Evolutionary conservation across 2,329 filamentous ascomycete species (phyloP).

Genomic region (Apiospora pterosperma): DNA sequence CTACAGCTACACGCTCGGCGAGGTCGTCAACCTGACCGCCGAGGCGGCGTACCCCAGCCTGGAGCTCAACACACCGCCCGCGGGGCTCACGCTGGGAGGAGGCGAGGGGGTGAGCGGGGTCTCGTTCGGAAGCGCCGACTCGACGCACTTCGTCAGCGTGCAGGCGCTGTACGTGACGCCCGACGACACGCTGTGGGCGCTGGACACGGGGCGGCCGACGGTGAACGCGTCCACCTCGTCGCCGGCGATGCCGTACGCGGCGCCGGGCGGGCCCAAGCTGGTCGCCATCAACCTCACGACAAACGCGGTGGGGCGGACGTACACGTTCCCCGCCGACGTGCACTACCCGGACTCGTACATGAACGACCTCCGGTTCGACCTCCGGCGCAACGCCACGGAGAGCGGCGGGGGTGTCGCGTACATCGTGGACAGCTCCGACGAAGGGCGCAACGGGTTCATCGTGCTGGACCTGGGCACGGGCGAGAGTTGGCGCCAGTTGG

Average conservation of each 20-base stretch:
- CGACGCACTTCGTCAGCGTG: conserved; percentile 36
- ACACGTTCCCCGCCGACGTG: conserved; percentile 37
- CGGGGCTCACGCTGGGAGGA: conserved; percentile 9
- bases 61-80: conserved; percentile 30
- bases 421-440: conserved; percentile 41
- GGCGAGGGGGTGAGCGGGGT: conserved; percentile 33
- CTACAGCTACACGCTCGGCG: conserved; percentile 44
- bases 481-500: conserved; percentile 36
- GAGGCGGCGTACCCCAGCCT: conserved; percentile 42
- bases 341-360: conserved; percentile 43
- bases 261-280: conserved; percentile 41
- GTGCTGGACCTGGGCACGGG: conserved; percentile 40
- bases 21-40: conserved; percentile 42
- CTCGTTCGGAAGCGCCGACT: conserved; percentile 40
- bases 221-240: conserved; percentile 30
- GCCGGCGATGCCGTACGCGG: conserved; percentile 38
- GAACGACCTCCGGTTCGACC: conserved; percentile 44
- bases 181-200: conserved; percentile 40
- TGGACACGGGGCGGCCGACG: conserved; percentile 42
- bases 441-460: conserved; percentile 43
- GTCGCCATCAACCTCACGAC: conserved; percentile 38
- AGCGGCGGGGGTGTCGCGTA: conserved; percentile 39
- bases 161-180: conserved; percentile 43
- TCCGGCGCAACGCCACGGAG: conserved; percentile 34
- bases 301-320: conserved; percentile 32